These are phyloP conservation scores for Phaeomoniella chlamydospora DNA, from an alignment of 2,329 filamentous ascomycete genomes.

Conservation along the genomic window DNA sequence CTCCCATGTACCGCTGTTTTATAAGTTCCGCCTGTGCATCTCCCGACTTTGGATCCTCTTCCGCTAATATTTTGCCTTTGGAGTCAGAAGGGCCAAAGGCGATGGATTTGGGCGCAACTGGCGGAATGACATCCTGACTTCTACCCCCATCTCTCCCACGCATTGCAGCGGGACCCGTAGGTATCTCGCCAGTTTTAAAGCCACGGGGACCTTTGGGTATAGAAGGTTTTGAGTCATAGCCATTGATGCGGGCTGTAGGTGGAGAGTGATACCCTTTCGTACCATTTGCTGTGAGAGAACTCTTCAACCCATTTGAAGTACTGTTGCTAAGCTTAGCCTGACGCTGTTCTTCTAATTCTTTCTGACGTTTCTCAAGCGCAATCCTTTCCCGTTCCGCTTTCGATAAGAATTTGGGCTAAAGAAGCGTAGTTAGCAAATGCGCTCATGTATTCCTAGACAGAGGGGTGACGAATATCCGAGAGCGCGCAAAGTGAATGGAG, in stretches of 20 bases:
- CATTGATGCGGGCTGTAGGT: background rate
- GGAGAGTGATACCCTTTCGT: slow-evolving; percentile 4
- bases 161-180: slow-evolving; percentile 36
- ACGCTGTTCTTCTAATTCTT: slow-evolving; percentile 52
- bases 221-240: slow-evolving; percentile 7
- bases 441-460: background rate
- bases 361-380: slow-evolving; percentile 61
- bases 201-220: slow-evolving; percentile 61
- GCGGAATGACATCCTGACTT: slow-evolving; percentile 38
- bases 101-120: slow-evolving; percentile 27
- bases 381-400: slow-evolving; percentile 70
- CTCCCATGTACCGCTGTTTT: slow-evolving; percentile 77
- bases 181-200: slow-evolving; percentile 38
- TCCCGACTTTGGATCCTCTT: slow-evolving; percentile 31
- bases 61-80: slow-evolving; percentile 26
- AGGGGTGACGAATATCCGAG: background rate
- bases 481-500: background rate
- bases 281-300: background rate
- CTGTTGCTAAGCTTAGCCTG: slow-evolving; percentile 15
- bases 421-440: slow-evolving; percentile 2
- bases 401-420: slow-evolving; percentile 65
- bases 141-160: slow-evolving; percentile 25
- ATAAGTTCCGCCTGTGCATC: slow-evolving; percentile 61
- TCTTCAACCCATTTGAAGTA: background rate
- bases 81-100: slow-evolving; percentile 18